Evolutionary conservation across 2,329 filamentous ascomycete genomes (phyloP).

Genomic region (Keithomyces neogunnii): DNA sequence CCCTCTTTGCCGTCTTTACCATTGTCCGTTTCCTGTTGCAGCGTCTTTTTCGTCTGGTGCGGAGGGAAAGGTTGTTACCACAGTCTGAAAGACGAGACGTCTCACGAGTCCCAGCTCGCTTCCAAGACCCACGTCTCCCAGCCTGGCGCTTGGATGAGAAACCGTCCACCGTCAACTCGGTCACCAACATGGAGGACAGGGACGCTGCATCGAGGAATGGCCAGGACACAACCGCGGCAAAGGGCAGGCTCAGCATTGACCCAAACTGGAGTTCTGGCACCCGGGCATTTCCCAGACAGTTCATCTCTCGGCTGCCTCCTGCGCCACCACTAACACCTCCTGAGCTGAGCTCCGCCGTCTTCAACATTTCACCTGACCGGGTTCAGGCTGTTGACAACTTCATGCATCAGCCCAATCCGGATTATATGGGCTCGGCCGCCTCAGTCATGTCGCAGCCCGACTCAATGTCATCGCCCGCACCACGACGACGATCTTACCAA

Average conservation of each 20-base stretch:
- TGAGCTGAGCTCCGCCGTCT: constrained; percentile 31
- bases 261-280: constrained; percentile 16
- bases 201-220: constrained; percentile 7
- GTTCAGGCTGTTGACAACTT: constrained; percentile 24
- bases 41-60: constrained; percentile 10
- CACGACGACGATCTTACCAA: constrained; percentile 34
- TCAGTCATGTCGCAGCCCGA: constrained; percentile 16
- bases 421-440: constrained; percentile 33
- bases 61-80: background rate
- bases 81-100: background rate
- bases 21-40: constrained; percentile 23
- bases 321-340: constrained; percentile 43
- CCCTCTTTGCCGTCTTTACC: constrained; percentile 26
- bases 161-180: constrained; percentile 5
- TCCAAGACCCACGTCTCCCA: constrained; percentile 11
- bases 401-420: constrained; percentile 42
- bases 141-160: constrained; percentile 20
- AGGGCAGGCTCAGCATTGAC: constrained; percentile 15
- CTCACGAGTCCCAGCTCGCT: constrained; percentile 10
- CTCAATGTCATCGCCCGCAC: constrained; percentile 22
- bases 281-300: constrained; percentile 18
- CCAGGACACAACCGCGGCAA: constrained; percentile 6
- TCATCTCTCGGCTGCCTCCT: constrained; percentile 31
- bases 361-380: constrained; percentile 30
- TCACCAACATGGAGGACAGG: constrained; percentile 3